These are phyloP conservation scores for Lanmaoa rubissima DNA, from an alignment of 768 basidiomycete species.

Conservation along the genomic window DNA sequence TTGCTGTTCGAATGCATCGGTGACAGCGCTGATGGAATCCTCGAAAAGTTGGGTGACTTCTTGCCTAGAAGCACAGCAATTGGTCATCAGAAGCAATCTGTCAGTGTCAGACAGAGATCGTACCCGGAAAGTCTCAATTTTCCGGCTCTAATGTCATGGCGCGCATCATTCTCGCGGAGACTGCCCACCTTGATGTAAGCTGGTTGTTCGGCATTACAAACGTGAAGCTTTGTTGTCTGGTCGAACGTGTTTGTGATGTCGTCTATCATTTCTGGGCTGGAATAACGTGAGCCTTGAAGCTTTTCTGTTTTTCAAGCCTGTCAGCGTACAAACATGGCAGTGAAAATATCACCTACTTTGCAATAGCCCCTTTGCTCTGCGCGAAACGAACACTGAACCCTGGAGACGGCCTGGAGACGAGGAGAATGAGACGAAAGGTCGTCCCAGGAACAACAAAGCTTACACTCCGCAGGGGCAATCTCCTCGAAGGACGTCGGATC, in stretches of 20 bases:
- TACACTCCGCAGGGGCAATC: conserved; percentile 33
- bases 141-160: conserved; percentile 32
- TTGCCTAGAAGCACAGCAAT: conserved; percentile 19
- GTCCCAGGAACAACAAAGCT: not conserved
- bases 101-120: not conserved
- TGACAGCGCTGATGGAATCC: conserved; percentile 36
- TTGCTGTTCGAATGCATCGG: conserved; percentile 35
- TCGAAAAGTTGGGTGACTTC: conserved; percentile 41
- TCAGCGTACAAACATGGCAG: not conserved
- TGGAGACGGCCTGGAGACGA: conserved; percentile 34
- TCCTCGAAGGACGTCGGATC: conserved; percentile 36
- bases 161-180: conserved; percentile 31
- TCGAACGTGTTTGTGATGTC: conserved; percentile 36
- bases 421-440: not conserved
- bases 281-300: conserved; percentile 27
- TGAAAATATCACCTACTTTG: conserved; percentile 24
- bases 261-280: conserved; percentile 29
- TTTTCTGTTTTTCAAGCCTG: conserved; percentile 16
- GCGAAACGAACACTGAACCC: conserved; percentile 38
- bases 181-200: conserved; percentile 41
- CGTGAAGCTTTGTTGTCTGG: conserved; percentile 36
- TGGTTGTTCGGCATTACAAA: conserved; percentile 32
- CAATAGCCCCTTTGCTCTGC: conserved; percentile 29
- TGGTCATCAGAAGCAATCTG: not conserved
- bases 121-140: conserved; percentile 36